Base-by-base conservation (phyloP, 2,329 filamentous ascomycete species). In the Curvularia sp. region DNA sequence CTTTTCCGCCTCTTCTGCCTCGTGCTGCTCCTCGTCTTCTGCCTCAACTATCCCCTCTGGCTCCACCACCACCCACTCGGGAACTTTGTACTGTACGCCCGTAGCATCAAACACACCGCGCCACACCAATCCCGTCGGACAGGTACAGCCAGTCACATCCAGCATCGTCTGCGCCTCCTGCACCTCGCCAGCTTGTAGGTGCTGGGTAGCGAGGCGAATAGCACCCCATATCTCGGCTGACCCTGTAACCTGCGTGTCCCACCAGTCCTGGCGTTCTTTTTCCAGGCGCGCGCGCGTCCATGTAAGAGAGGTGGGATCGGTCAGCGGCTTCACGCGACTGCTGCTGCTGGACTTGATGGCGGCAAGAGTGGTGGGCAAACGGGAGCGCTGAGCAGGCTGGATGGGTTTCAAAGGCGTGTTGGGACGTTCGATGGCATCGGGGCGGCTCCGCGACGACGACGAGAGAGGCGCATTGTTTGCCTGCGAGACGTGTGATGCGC, bases 191-290 rank as follows among this genome's bases (percentile, higher is more conserved):
- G 72, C 67, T 79, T 89, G 89, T 60, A 97, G 75, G 6, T 91
- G 80, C 60, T 90, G 85, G 18, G 92, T 82, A 0, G 88, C 89
- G 1, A 87, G 80, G 45, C 84, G 84, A 13, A 97, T 77, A 0
- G 91, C 89, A 66, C 86, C 86, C 94, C 94, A 98, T 25, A 95
- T 84, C 76, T 97, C 91, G 4, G 83, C 71, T 3, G 87, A 84
- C 2, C 92, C 92, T 0, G 89, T 90, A 15, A 96, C 91, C 46
- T 92, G 83, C 1, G 93, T 97, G 60, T 97, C 93, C 77, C 96
- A 98, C 81, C 96, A 97, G 61, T 92, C 92, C 48, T 79, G 80
- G 48, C 94, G 86, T 78, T 97, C 91, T 30, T 82, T 83, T 57
- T 87, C 85, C 2, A 97, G 81, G 52, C 89, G 81, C 15, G 78